phyloP scores from a whole-genome alignment of 345 rosid species.

The Cardamine chenopodiifolia region DNA sequence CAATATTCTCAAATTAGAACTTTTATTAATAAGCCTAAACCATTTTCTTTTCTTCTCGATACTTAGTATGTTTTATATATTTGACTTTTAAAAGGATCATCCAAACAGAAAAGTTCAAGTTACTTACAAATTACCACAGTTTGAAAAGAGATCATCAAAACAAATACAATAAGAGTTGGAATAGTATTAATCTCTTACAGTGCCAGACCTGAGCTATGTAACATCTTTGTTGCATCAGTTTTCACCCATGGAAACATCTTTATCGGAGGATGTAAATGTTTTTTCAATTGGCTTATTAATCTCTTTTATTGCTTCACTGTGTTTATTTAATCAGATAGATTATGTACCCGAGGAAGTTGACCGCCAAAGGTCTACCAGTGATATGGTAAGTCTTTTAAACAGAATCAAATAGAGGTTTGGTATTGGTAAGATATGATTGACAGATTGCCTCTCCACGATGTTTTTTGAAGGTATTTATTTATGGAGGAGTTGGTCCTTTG shows the following conservation, averaged over 20 bases:
- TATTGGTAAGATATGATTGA: conserved; percentile 11
- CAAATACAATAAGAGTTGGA: too few relatives aligned
- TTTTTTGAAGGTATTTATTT: conserved; percentile 67
- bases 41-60: too few relatives aligned
- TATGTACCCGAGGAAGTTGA: conserved; percentile 97
- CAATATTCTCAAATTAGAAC: too few relatives aligned
- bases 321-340: conserved; percentile 67
- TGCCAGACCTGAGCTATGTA: too few relatives aligned
- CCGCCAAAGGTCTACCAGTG: conserved; percentile 63
- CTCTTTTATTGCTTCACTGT: conserved; percentile 21
- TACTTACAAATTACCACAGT: too few relatives aligned
- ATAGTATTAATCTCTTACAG: too few relatives aligned
- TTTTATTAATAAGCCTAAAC: too few relatives aligned
- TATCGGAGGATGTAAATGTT: neutral
- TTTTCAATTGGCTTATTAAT: conserved; percentile 14
- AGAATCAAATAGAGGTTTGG: conserved; percentile 8
- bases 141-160: too few relatives aligned
- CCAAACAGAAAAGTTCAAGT: too few relatives aligned
- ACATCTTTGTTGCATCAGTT: conserved; percentile 15
- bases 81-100: too few relatives aligned
- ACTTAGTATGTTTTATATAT: too few relatives aligned
- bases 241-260: neutral
- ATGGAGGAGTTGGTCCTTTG: conserved; percentile 95
- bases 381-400: conserved; percentile 62
- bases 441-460: neutral